Evolutionary conservation across 176 grass and related monocot species (phyloP).

Genomic region (Raddia distichophylla): DNA sequence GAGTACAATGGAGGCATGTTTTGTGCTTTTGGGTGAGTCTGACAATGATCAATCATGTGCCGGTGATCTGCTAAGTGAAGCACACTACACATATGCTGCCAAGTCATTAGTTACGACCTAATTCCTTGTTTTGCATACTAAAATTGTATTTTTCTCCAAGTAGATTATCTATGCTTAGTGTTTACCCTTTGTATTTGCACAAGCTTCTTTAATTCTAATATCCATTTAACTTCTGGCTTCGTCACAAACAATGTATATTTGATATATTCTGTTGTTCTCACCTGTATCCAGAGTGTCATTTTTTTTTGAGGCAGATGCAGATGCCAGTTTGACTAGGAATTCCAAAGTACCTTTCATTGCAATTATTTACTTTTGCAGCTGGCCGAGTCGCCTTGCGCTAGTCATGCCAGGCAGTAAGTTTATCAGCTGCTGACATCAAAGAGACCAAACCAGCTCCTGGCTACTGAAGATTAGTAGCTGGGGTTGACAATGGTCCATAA

Average conservation of each 20-base stretch:
- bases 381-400: constrained; percentile 38
- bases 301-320: background rate
- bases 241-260: background rate
- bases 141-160: background rate
- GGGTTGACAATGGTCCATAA: constrained; percentile 33
- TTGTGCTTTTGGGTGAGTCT: background rate
- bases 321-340: background rate
- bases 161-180: background rate
- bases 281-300: too few relatives aligned
- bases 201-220: background rate
- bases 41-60: background rate
- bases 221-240: background rate
- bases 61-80: background rate
- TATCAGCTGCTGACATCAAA: constrained; percentile 39
- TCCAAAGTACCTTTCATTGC: background rate
- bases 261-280: too few relatives aligned
- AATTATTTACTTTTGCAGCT: constrained; percentile 18
- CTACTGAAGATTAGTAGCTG: constrained; percentile 16
- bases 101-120: background rate
- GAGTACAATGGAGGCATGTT: background rate
- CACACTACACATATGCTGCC: background rate
- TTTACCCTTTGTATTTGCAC: background rate
- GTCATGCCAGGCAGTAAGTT: constrained; percentile 30
- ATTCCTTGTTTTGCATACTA: background rate
- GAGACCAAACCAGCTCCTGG: constrained; percentile 24